Evolutionary conservation across 2,329 filamentous ascomycete species (phyloP), one percentile per base, ranked within the genome.

Genomic region (Dactylella cylindrospora): DNA sequence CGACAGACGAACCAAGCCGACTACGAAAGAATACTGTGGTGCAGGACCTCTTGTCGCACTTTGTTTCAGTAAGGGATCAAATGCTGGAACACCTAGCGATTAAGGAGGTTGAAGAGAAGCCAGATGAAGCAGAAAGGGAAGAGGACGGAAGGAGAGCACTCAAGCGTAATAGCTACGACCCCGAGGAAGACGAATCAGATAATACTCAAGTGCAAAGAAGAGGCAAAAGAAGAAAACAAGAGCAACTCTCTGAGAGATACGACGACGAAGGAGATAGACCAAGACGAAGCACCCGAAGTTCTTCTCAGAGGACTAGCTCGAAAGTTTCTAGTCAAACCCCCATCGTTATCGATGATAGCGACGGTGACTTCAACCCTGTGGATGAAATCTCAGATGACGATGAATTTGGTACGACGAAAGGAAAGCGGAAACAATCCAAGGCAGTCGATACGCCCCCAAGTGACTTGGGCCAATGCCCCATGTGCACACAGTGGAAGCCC

Each of bases 11-110:
- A 71, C 89, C 91, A 71, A 80, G 88, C 62, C 93, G 88, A 72
- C 71, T 98, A 67, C 80, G 90, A 57, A 84, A 85, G 39, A 97
- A 97, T 72, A 87, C 85, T 80, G 84, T 85, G 0, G 77, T 97
- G 66, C 83, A 93, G 70, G 90, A 97, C 70, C 79, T 91, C 1
- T 87, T 95, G 6, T 84, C 88, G 31, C 81, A 84, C 0, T 98
- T 96, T 67, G 76, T 26, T 72, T 74, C 38, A 60, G 71, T 35
- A 67, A 66, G 47, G 52, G 64, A 7, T 55, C 67, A 46, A 12
- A 36, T 57, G 66, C 70, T 68, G 65, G 68, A 41, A 62, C 29
- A 26, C 0, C 25, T 64, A 17, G 25, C 52, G n/a, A 52, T 26
- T 8, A 52, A 55, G 29, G 29, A 49, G 15, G 46, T 35, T 39